Conservation (phyloP, 1,284 basidiomycete species). For the Papiliotrema terrestris region DNA sequence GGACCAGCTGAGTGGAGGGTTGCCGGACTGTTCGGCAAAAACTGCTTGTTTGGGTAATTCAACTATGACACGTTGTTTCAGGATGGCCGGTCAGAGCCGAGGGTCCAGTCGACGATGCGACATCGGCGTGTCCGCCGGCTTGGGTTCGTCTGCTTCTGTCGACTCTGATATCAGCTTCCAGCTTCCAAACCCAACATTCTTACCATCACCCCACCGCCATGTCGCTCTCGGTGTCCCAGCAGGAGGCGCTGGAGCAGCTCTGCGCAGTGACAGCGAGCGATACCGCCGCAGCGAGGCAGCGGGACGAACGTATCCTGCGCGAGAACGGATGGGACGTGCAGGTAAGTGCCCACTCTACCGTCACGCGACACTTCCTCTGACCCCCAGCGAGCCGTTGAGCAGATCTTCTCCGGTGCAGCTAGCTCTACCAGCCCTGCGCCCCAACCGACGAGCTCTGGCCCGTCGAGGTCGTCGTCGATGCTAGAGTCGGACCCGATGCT, state of each 20-base stretch:
- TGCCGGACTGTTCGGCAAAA: no score
- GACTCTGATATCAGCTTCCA: no score
- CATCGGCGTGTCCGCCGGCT: no score
- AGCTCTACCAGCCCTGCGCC: not conserved
- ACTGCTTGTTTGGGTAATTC: no score
- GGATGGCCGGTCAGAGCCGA: no score
- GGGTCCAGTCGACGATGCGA: no score
- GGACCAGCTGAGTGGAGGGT: no score
- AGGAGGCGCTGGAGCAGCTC: slow-evolving; percentile 40
- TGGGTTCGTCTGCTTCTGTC: no score
- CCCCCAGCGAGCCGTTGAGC: slow-evolving; percentile 31
- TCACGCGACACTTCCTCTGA: not conserved
- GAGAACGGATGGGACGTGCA: slow-evolving; percentile 48
- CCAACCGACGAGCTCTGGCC: not conserved
- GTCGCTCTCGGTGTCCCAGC: slow-evolving; percentile 31
- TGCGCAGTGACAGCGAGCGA: slow-evolving; percentile 45
- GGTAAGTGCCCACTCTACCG: slow-evolving; percentile 22
- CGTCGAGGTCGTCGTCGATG: not conserved
- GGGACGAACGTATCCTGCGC: slow-evolving; percentile 42
- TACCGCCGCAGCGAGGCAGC: slow-evolving; percentile 26
- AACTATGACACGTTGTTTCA: no score
- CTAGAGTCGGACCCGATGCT: not conserved
- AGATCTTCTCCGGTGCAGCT: slow-evolving; percentile 29
- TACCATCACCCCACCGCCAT: slow-evolving; percentile 3
- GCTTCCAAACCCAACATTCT: not conserved